phyloP scores from a whole-genome alignment of 371 early-diverging fungal species.

The Apophysomyces variabilis region DNA sequence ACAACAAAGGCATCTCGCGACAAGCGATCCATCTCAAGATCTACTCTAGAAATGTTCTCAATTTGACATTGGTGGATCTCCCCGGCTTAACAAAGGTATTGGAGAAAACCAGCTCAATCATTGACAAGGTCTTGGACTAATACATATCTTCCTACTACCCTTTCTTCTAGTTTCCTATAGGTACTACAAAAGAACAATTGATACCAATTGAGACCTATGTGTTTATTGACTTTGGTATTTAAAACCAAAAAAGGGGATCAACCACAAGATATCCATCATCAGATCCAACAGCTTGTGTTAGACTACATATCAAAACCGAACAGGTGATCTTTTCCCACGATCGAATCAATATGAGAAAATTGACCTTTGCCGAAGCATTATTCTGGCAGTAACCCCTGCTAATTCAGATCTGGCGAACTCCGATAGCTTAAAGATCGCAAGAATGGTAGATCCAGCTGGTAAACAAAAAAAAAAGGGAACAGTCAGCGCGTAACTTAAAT shows the following conservation, averaged over 20 bases:
- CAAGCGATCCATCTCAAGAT: conserved; percentile 91
- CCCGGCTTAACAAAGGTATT: conserved; percentile 89
- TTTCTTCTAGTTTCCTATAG: conserved; percentile 13
- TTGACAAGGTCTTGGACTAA: too few species aligned
- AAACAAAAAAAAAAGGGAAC: neutral
- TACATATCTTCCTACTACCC: too few species aligned
- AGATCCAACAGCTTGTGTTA: conserved; percentile 80
- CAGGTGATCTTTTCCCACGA: conserved; percentile 50
- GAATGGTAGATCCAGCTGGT: conserved; percentile 88
- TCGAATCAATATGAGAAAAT: neutral
- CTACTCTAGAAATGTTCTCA: conserved; percentile 81
- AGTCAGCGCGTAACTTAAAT: neutral
- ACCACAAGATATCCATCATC: conserved; percentile 87
- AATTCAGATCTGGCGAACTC: conserved; percentile 93
- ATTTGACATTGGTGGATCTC: conserved; percentile 91
- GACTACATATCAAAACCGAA: conserved; percentile 89
- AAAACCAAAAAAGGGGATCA: conserved; percentile 66
- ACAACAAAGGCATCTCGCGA: conserved; percentile 84
- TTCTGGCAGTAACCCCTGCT: conserved; percentile 93
- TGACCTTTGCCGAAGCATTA: conserved; percentile 64
- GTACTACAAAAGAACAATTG: conserved; percentile 2
- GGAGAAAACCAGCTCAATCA: too few species aligned
- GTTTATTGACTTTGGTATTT: too few species aligned
- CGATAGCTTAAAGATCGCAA: conserved; percentile 91
- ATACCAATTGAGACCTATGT: neutral